Base-by-base conservation (phyloP, 192 early-diverging fungal species). In the Linnemannia hyalina region DNA sequence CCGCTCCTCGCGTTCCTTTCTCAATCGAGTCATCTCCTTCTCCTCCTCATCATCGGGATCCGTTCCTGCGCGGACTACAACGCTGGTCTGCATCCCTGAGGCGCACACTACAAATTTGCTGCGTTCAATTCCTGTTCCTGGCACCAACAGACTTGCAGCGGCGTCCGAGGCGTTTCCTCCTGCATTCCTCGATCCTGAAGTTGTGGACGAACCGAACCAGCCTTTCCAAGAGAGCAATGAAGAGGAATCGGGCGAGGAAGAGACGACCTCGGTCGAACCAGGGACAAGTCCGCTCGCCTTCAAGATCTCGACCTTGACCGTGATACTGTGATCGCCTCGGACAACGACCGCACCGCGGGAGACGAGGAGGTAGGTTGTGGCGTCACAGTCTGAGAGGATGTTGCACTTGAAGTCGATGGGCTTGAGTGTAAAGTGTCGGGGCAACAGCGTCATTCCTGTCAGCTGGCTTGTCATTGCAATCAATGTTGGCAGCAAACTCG, bases 401-500 rank as follows among this genome's bases (percentile, higher is more conserved):
- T 86, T 86, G 76, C 84, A 86, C 40, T 86, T 86, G 49, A 86
- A 81, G 42, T 86, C 84, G 73, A 86, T 86, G 0, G 84, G 84
- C 65, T 86, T 80, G 49, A 86, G 84, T 46, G 84, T 81, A n/a
- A 86, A 86, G 42, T 86, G 79, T 18, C 80, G 79, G 1, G 84
- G 80, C 3, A 86, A 52, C 1, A 86, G 72, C 7, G 84, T 86
- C 80, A 76, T 80, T 81, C 84, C 84, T 70, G 84, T 81, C 36
- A 86, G 76, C 40, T 86, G 84, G 54, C 84, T 81, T 6, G 84
- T 86, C 70, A 86, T 63, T 0, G 80, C 84, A 11, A 86, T 81
- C 38, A 86, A 23, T 26, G 84, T 86, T 70, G 84, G 84, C 6
- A 86, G 47, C 57, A 86, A 52, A 35, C 84, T 86, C 35, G 80